These are phyloP conservation scores for Lepidopterella palustris DNA, from an alignment of 495 filamentous ascomycete genomes.

Conservation along the genomic window DNA sequence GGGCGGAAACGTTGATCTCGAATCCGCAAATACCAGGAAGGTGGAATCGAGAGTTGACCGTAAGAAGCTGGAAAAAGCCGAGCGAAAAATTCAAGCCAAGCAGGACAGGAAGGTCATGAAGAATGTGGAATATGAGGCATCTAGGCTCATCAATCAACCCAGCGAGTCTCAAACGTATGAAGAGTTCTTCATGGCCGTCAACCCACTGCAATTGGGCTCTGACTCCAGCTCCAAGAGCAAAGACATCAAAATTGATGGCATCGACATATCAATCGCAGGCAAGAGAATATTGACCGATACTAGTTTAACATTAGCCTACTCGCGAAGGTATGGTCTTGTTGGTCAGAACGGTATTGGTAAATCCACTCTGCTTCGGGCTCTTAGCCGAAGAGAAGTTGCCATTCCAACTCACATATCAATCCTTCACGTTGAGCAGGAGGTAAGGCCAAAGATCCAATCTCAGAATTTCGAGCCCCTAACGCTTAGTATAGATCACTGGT, in stretches of 20 bases:
- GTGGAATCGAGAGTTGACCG: slow-evolving; percentile 95
- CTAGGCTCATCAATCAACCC: slow-evolving; percentile 74
- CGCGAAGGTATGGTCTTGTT: slow-evolving; percentile 91
- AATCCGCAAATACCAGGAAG: slow-evolving; percentile 85
- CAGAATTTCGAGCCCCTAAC: neutral
- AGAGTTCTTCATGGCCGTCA: slow-evolving; percentile 99
- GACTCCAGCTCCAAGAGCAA: slow-evolving; percentile 76
- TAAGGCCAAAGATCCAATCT: slow-evolving; percentile 34
- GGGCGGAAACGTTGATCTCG: slow-evolving; percentile 78
- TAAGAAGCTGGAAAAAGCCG: slow-evolving; percentile 99
- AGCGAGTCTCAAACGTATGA: slow-evolving; percentile 90
- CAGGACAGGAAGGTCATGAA: slow-evolving; percentile 98
- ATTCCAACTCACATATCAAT: slow-evolving; percentile 97
- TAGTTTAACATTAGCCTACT: slow-evolving; percentile 81
- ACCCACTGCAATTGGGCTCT: slow-evolving; percentile 83
- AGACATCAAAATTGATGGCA: slow-evolving; percentile 95
- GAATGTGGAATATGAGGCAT: slow-evolving; percentile 95
- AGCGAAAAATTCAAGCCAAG: slow-evolving; percentile 95
- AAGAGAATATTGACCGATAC: slow-evolving; percentile 86
- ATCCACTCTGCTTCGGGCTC: slow-evolving; percentile 82
- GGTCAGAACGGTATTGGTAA: slow-evolving; percentile 99
- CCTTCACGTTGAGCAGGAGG: slow-evolving; percentile 97
- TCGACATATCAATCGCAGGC: slow-evolving; percentile 89
- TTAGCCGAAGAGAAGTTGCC: slow-evolving; percentile 88
- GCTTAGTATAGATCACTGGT: slow-evolving; percentile 63